Base-by-base conservation (phyloP, 306 rosid genomes). In the Prunus kanzakura region DNA sequence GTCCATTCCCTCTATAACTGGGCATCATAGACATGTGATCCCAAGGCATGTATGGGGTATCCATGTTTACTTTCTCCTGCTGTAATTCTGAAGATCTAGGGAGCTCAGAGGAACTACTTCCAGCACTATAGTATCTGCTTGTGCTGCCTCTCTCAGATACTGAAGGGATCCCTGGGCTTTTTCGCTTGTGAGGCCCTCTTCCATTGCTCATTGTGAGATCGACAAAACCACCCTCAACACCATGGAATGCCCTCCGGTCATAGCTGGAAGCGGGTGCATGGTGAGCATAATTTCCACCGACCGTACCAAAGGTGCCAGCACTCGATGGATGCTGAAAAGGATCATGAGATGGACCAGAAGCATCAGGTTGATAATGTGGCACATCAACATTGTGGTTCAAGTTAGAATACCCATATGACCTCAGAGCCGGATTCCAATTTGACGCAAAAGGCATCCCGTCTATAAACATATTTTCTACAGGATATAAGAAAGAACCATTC, bases 151-250 rank as follows among this genome's bases (percentile, higher is more conserved):
- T 87, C 85, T 92, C 97, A 69, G 78, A 73, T 32, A 80, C 86
- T 64, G 93, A 78, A 66, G 91, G 90, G 80, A 87, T 82, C 78
- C 92, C 97, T 57, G 97, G 93, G 79, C 92, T 90, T 86, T 93
- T 93, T 1, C 96, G 84, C 85, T 93, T 93, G 86, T 89, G 91
- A 84, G 85, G 89, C 43, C 89, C 96, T 80, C 87, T 85, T 79
- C 89, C 96, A 25, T 73, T 93, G 78, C 88, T 90, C 87, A 89
- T 65, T 56, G 96, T 87, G 71, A 83, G 91, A 89, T 93, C 97
- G 77, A 82, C 78, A 71, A 84, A 87, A 79, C 89, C 82, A 78
- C 85, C 85, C 79, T 93, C 96, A 77, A 43, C 83, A 13, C 83
- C 85, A 54, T 83, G 91, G 79, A 88, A 90, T 71, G 90, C 29